phyloP scores from a whole-genome alignment of 192 early-diverging fungal genomes.

The Spizellomyces sp. region DNA sequence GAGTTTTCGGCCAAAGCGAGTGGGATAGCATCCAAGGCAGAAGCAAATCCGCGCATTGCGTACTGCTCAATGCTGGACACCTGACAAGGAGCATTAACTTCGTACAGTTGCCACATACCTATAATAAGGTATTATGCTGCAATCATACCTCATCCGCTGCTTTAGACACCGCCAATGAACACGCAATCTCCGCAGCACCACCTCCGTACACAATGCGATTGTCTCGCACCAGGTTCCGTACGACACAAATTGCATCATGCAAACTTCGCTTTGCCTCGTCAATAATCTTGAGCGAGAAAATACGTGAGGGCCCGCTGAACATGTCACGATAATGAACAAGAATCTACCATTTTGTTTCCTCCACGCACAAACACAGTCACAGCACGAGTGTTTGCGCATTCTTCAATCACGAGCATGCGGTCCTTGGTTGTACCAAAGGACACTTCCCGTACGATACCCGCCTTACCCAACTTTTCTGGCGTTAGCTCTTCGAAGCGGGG shows the following conservation, averaged over 20 bases:
- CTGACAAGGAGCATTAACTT: conserved; percentile 8
- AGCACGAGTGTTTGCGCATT: conserved; percentile 98
- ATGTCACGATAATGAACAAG: conserved; percentile 21
- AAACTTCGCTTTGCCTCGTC: conserved; percentile 98
- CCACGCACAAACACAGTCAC: conserved; percentile 97
- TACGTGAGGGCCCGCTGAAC: conserved; percentile 30
- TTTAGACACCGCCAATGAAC: conserved; percentile 89
- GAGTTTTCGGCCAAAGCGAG: conserved; percentile 96
- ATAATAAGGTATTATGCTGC: conserved; percentile 28
- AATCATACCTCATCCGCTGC: conserved; percentile 72
- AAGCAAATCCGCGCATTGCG: conserved; percentile 98
- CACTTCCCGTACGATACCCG: conserved; percentile 93
- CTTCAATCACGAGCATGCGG: conserved; percentile 98
- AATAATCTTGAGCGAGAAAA: conserved; percentile 60
- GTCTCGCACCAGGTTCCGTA: conserved; percentile 94
- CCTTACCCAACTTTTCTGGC: conserved; percentile 85
- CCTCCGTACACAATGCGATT: conserved; percentile 99
- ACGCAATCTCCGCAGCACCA: conserved; percentile 96
- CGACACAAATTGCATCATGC: conserved; percentile 99
- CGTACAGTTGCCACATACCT: background rate
- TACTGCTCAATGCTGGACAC: conserved; percentile 96
- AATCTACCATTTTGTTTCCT: conserved; percentile 89
- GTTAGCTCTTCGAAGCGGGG: conserved; percentile 98
- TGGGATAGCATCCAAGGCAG: conserved; percentile 93
- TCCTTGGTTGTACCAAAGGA: conserved; percentile 98